Percentiles rank a stretch among this genome's conserved stretches.
Conservation (phyloP, 371 early-diverging fungal genomes). For the Mortierella sp. region DNA sequence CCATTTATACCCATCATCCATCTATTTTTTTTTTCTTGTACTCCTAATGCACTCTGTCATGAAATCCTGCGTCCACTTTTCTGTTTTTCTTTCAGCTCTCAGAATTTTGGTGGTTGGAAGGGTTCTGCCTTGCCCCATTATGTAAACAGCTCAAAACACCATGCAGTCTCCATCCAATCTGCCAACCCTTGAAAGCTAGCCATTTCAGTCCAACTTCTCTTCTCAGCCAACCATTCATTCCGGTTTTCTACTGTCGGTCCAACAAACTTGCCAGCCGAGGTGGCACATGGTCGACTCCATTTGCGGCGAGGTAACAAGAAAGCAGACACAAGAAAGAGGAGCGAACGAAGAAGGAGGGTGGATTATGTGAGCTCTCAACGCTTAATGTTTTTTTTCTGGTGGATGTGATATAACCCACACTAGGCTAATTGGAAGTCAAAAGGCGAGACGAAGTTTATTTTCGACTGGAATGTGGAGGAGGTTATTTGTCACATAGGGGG, state of each 20-base stretch:
- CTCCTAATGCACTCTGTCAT: neutral
- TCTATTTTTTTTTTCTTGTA: neutral
- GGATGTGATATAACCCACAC: neutral
- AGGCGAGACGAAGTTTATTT: neutral
- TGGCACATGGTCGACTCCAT: neutral
- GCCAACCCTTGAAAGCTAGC: neutral
- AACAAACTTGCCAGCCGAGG: neutral
- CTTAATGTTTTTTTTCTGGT: neutral
- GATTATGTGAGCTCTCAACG: neutral
- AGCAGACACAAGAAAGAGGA: neutral
- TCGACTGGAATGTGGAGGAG: slow-evolving; percentile 3
- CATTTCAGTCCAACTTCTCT: neutral
- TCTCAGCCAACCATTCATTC: neutral
- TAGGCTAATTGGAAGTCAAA: neutral
- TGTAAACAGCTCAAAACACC: neutral
- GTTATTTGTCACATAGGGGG: neutral
- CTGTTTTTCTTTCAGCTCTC: neutral
- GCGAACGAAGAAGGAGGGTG: neutral
- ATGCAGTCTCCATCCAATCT: neutral
- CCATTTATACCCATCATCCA: neutral
- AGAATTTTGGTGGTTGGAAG: neutral
- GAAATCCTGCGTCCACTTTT: neutral
- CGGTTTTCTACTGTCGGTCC: neutral
- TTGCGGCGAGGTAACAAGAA: neutral
- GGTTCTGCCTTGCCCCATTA: neutral